Base-by-base conservation (phyloP, 768 basidiomycete genomes). In the Lentinula lateritia region DNA sequence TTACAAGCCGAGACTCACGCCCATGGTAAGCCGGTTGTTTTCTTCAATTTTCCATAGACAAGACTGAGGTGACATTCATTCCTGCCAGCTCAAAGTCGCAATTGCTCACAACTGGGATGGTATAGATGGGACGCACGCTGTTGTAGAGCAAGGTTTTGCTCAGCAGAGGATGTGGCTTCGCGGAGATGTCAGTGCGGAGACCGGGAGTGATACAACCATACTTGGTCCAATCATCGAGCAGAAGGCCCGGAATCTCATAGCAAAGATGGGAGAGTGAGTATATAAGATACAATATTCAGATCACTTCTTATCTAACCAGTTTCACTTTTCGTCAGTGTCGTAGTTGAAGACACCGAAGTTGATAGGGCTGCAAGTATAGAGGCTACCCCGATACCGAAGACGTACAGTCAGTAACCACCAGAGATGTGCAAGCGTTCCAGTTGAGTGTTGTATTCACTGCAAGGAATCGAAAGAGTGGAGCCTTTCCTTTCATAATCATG, bases 211-310 rank as follows among this genome's bases (percentile, higher is more conserved):
- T 54, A 38, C 62, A 32, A 16, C 15, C 20, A 57, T 62, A 6
- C 36, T 62, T 5, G 45, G 81, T 78, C 6, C 80, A 79, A 12
- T 81, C 35, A 54, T 83, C 79, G n/a, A 83, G 70, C 4, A 82
- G 76, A 20, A 79, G 70, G 4, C 81, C 78, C 6, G 67, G 48
- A 1, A 79, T 75, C 42, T 78, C 66, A 16, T 67, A 64, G 13
- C n/a, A 15, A 45, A 42, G 72, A 69, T 53, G 81, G 70, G 54
- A 82, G 74, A 0, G 59, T 60, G 39, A 60, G 59, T 52, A 16
- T 12, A 9, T 57, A 23, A 18, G 8, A 28, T 46, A 15, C 38
- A 39, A 39, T 13, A 13, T 28, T 10, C 15, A 43, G 13, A 41
- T 42, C 6, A 32, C 35, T 12, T 59, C 15, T 28, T 50, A 5